Evolutionary conservation across 805 yeast species (phyloP), one percentile per base, ranked within the genome.

Genomic region (Nakazawaea ambrosiae): DNA sequence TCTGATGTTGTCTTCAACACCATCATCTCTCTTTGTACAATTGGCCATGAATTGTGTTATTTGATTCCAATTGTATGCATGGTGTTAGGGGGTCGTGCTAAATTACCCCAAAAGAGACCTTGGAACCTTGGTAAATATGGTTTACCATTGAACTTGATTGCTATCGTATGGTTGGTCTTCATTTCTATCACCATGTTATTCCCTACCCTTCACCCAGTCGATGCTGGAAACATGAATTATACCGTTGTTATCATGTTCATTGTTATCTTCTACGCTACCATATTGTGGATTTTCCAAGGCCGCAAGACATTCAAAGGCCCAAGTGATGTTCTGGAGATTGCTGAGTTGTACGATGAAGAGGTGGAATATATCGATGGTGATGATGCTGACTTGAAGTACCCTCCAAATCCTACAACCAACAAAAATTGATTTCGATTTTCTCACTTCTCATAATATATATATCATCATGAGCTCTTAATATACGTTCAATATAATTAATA

Each of bases 1-100:
- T 49, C 56, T 1, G 45, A 53, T 37, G 54, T 54, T 20, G 62
- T 59, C 14, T 54, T 57, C 46, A 49, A 49, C 44, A 60, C 64
- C 9, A 54, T 60, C 20, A 39, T 59, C 16, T 59, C 63, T 3
- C 41, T 59, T 5, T 34, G 50, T 20, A 56, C 58, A 43, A 52
- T 57, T 26, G 59, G 62, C 32, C 49, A 50, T 28, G 57, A 57
- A 36, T 35, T 57, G 12, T 55, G 61, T 7, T 59, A 57, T 36
- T 32, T 55, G 30, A 45, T 56, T 33, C 62, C 63, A 26, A 57
- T 59, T 31, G 34, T 43, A 20, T 32, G 52, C 33, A 45, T 48
- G 58, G 33, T 37, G 45, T 11, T 48, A 5, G 41, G 42, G 20
- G 56, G 54, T 17, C 45, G 54, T 38, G 35, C 46, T 8, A 41